Evolutionary conservation across 768 basidiomycete genomes (phyloP).

Genomic region (Termitomyces sp.): DNA sequence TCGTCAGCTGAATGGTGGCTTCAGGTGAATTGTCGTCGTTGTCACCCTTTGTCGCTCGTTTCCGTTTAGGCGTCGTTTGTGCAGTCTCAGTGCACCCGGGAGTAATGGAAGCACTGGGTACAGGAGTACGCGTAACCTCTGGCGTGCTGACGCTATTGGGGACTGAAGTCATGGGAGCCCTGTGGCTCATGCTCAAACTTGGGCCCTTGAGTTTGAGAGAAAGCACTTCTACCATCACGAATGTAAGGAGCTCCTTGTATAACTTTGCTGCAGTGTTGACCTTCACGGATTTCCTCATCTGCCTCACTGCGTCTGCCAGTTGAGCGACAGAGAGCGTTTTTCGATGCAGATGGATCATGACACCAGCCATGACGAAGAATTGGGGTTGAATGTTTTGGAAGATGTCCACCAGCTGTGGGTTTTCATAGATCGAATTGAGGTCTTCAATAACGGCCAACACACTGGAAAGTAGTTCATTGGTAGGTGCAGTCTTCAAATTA

Average conservation of each 20-base stretch:
- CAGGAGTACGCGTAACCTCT: background rate
- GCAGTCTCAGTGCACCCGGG: background rate
- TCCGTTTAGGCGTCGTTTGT: constrained; percentile 3
- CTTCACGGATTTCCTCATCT: constrained; percentile 18
- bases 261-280: constrained; percentile 1
- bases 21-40: background rate
- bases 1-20: background rate
- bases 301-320: constrained; percentile 34
- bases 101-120: too few species aligned
- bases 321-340: constrained; percentile 28
- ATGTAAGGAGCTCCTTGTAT: constrained; percentile 7
- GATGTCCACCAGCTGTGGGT: constrained; percentile 6
- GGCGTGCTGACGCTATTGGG: background rate
- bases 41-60: background rate
- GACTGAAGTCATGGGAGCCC: background rate
- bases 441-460: constrained; percentile 12
- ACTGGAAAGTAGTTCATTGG: background rate
- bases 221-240: constrained; percentile 4
- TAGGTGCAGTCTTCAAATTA: background rate
- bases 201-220: background rate
- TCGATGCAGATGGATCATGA: constrained; percentile 33
- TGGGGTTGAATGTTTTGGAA: constrained; percentile 28
- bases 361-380: constrained; percentile 39
- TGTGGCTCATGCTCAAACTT: background rate
- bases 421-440: constrained; percentile 1